phyloP scores from a whole-genome alignment of 345 rosid species.

The Nephelium lappaceum region DNA sequence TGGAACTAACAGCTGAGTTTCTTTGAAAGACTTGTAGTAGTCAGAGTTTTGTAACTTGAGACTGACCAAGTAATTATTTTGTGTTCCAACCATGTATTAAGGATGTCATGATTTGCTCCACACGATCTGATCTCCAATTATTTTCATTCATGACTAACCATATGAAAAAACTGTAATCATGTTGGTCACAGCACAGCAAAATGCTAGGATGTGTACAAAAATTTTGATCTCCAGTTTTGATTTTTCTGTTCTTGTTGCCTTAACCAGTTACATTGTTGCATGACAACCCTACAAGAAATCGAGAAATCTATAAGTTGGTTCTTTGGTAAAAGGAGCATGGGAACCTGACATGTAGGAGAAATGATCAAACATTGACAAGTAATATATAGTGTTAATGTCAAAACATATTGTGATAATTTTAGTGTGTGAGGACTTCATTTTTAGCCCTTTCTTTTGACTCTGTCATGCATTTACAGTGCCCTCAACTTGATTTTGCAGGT shows the following conservation, averaged over 20 bases:
- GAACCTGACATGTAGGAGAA: background rate
- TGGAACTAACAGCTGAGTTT: background rate
- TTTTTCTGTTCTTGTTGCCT: background rate
- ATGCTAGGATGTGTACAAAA: background rate
- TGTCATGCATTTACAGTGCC: constrained; percentile 10
- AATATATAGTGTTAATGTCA: background rate
- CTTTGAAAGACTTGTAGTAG: background rate
- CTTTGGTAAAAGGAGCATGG: background rate
- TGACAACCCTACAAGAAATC: background rate
- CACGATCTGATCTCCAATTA: background rate
- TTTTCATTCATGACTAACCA: background rate
- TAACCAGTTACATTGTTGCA: background rate
- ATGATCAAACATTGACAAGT: background rate
- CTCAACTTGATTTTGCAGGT: constrained; percentile 55
- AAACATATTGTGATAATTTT: constrained; percentile 1
- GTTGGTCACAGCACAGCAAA: background rate
- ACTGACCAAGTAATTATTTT: background rate
- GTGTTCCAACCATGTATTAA: background rate
- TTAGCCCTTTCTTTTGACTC: background rate
- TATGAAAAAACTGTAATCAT: background rate
- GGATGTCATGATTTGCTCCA: background rate
- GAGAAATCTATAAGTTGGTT: background rate
- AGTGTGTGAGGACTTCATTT: background rate
- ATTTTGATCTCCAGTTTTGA: background rate
- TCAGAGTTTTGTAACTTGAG: background rate